Conservation (phyloP, 495 filamentous ascomycete genomes). For the Mytilinidion resinicola region DNA sequence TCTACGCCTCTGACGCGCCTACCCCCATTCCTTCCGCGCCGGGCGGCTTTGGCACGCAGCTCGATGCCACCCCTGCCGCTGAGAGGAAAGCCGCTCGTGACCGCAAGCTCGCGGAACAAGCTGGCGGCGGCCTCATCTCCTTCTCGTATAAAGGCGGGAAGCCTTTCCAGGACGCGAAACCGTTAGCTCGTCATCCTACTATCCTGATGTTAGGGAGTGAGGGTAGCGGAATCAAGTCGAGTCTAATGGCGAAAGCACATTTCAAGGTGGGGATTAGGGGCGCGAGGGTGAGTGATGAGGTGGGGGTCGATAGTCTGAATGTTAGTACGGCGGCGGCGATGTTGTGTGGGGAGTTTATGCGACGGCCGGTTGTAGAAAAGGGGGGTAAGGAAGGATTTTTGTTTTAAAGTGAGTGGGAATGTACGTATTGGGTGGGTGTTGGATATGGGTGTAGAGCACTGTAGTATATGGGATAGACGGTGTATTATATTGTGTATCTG, state of each 20-base stretch:
- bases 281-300: slow-evolving; percentile 34
- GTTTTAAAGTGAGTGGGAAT: too few relatives aligned
- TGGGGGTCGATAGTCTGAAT: slow-evolving; percentile 72
- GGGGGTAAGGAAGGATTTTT: too few relatives aligned
- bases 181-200: slow-evolving; percentile 55
- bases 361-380: slow-evolving; percentile 17
- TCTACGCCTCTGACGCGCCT: slow-evolving; percentile 53
- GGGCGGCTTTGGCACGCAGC: too few relatives aligned
- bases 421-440: too few relatives aligned
- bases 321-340: slow-evolving; percentile 79
- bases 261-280: slow-evolving; percentile 50
- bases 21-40: not conserved
- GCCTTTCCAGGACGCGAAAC: slow-evolving; percentile 27
- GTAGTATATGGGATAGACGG: too few relatives aligned
- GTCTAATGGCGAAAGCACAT: slow-evolving; percentile 59
- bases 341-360: slow-evolving; percentile 59
- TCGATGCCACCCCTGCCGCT: too few relatives aligned
- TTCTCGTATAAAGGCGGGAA: not conserved
- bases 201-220: slow-evolving; percentile 81
- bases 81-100: too few relatives aligned
- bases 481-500: too few relatives aligned
- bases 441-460: too few relatives aligned
- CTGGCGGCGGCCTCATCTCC: too few relatives aligned
- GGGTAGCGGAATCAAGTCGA: slow-evolving; percentile 60
- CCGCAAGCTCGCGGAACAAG: too few relatives aligned